phyloP scores from a whole-genome alignment of 148 eudicot species.

The Cornus controversa region DNA sequence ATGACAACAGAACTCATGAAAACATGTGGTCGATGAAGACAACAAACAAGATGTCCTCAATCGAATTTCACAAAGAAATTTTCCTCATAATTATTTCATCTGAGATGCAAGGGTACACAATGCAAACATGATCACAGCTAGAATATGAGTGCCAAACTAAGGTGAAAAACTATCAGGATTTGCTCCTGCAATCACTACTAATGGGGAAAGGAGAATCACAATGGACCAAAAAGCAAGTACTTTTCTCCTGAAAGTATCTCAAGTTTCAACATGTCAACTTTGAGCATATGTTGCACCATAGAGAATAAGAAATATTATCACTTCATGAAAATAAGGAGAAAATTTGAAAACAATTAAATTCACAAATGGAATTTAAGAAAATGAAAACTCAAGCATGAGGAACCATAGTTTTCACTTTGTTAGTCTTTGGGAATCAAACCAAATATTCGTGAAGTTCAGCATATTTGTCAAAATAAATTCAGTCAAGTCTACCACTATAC shows the following conservation, averaged over 20 bases:
- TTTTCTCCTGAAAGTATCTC: neutral
- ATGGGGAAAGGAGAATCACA: neutral
- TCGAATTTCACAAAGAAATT: neutral
- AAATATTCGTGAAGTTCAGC: no score
- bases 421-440: neutral
- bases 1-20: neutral
- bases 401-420: neutral
- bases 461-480: neutral
- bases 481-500: neutral
- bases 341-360: neutral
- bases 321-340: neutral
- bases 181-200: neutral
- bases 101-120: neutral
- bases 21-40: neutral
- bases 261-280: neutral
- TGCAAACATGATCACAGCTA: neutral
- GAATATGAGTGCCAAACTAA: neutral
- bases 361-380: neutral
- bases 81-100: no score
- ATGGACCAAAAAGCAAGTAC: neutral
- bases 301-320: neutral
- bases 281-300: neutral
- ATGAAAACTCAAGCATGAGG: neutral
- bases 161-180: neutral
- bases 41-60: neutral